Evolutionary conservation across 2,329 filamentous ascomycete species (phyloP), one percentile per base, ranked within the genome.

Genomic region (Fusarium sp.): DNA sequence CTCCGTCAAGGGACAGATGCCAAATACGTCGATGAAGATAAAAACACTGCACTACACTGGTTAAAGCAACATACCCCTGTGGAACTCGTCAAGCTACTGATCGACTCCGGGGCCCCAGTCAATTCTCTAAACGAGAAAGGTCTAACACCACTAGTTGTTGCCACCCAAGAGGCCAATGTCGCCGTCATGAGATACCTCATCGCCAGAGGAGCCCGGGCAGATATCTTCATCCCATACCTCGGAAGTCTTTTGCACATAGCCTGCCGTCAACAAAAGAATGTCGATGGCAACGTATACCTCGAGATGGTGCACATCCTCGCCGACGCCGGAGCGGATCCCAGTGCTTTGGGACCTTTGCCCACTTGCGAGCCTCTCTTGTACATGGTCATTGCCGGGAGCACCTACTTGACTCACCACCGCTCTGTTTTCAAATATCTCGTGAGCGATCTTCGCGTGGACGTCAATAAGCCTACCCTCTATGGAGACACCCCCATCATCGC

Each of bases 161-260:
- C 63, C 10, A 32, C 37, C 9, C 17, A 25, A 12, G 35, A 40
- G 6, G 40, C 40, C 30, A 65, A 65, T 6, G 56, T 47, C 6
- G 37, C 15, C 8, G 56, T 65, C 8, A 25, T 40, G 8, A 50
- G 30, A 33, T 50, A 50, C 27, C 40, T 65, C 54, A 65, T 61
- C 40, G 12, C 30, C 38, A 37, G 45, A 35, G 56, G 56, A 20
- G 63, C 63, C 17, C 22, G 43, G 20, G 54, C 43, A 11, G 17
- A 38, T 17, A n/a, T 66, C 38, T 40, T 22, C 32, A 9, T 11
- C 4, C 63, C 38, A 2, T 10, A 20, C 20, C 40, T 66, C 20
- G 63, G 63, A 15, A 66, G 40, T 43, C 40, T 66, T 3, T 33
- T 66, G 8, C 38, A 66, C 37, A 20, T 65, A 4, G 63, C 63